Base-by-base conservation (phyloP, 2,329 filamentous ascomycete species). In the Chaetomiaceae sp. region DNA sequence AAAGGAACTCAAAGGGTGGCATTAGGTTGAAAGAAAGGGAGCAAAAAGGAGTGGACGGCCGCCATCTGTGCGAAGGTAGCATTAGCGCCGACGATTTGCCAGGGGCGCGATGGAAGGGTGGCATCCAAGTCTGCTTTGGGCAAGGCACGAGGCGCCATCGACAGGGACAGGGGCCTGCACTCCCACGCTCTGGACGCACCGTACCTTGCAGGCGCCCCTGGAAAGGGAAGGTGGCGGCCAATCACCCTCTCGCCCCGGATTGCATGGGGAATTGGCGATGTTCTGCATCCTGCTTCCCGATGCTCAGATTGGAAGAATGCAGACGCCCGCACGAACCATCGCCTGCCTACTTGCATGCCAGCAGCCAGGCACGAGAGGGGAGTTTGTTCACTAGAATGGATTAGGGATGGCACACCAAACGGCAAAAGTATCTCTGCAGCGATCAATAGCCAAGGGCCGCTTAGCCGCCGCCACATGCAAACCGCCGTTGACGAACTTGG, bases 11-110 rank as follows among this genome's bases (percentile, higher is more conserved):
- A 45, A 45, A 40, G 41, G 40, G 48, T 21, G 16, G 21, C 18
- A 33, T 50, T n/a, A 4, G 44, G 27, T 16, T 30, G 45, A 45
- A 41, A 38, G 46, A 46, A 37, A 27, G 46, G 41, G 38, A 49
- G 29, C 36, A 41, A 36, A 50, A 54, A 45, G 46, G 51, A 45
- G 46, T 41, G 34, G 29, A 27, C 41, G 25, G 20, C 46, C 25
- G 27, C 42, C 30, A 18, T 50, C 47, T 37, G 33, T 36, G 48
- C 38, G 14, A 21, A 14, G 40, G 30, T 10, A 10, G 16, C 30
- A 23, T 32, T 51, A 51, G 48, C 48, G 48, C 48, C 48, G 40
- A 40, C 33, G 48, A 45, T 44, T 44, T 21, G 48, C 48, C 48
- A 44, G 48, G 40, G 41, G 33, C 14, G 9, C 23, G 10, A 20